Conservation (phyloP, 306 rosid genomes). For the Senna siamea region DNA sequence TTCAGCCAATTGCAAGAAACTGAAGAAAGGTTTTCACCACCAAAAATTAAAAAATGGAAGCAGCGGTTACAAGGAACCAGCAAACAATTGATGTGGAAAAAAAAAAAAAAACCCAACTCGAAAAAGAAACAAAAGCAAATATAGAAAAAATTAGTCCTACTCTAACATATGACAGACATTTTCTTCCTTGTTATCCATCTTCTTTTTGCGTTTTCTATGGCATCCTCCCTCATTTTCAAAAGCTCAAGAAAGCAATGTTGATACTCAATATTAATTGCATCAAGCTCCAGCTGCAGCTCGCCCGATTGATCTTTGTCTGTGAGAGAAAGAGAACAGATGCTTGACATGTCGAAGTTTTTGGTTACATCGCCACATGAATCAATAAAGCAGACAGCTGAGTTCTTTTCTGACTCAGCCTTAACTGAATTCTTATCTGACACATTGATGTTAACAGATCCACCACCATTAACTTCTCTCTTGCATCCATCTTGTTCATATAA, state of each 20-base stretch:
- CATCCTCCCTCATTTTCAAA: constrained; percentile 68
- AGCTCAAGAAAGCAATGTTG: constrained; percentile 60
- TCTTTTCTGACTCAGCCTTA: constrained; percentile 29
- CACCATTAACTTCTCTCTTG: constrained; percentile 34
- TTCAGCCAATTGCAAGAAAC: background rate
- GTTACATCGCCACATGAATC: constrained; percentile 42
- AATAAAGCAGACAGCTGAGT: constrained; percentile 44
- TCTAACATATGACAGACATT: constrained; percentile 43
- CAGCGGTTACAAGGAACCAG: background rate
- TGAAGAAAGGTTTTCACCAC: background rate
- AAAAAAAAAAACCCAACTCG: background rate
- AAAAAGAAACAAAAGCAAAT: background rate
- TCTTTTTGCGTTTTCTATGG: constrained; percentile 62
- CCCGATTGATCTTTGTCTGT: constrained; percentile 42
- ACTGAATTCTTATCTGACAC: background rate
- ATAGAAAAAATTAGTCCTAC: constrained; percentile 17
- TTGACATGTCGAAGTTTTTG: constrained; percentile 44
- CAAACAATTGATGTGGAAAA: constrained; percentile 35
- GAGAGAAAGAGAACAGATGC: constrained; percentile 46
- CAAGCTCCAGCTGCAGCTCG: constrained; percentile 70
- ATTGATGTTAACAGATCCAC: background rate
- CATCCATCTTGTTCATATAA: constrained; percentile 39
- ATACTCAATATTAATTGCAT: constrained; percentile 63
- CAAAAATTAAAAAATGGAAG: background rate
- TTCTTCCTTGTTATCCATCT: constrained; percentile 70